These are phyloP conservation scores for Naganishia onofrii DNA, from an alignment of 768 basidiomycete genomes.

Conservation along the genomic window DNA sequence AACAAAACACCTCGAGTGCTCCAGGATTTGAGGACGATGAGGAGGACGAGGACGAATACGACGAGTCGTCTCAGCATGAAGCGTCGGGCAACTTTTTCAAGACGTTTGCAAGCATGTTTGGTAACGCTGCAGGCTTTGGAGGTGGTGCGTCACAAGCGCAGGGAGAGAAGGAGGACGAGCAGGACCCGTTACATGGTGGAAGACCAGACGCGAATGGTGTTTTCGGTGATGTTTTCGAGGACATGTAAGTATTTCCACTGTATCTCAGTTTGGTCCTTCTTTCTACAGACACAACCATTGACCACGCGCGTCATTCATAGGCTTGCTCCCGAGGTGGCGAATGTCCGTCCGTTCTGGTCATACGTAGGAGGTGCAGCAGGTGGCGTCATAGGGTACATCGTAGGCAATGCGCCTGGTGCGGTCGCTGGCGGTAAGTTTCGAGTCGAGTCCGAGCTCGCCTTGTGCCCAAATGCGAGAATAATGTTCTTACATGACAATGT, in stretches of 20 bases:
- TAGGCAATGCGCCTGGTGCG: slow-evolving; percentile 79
- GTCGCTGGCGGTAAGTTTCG: slow-evolving; percentile 65
- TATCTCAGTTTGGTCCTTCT: too few species aligned
- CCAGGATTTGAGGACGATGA: slow-evolving; percentile 17
- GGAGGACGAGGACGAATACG: slow-evolving; percentile 26
- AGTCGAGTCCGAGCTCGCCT: neutral
- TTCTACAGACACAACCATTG: too few species aligned
- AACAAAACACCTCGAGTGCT: neutral
- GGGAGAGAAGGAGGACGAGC: slow-evolving; percentile 30
- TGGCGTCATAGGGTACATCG: slow-evolving; percentile 60
- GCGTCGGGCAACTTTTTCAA: slow-evolving; percentile 73
- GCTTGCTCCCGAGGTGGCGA: slow-evolving; percentile 51
- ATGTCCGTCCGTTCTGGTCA: slow-evolving; percentile 50
- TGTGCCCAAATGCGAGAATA: neutral
- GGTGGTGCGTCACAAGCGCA: slow-evolving; percentile 2
- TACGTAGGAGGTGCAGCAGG: slow-evolving; percentile 56
- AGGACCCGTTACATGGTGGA: slow-evolving; percentile 31
- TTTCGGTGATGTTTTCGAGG: slow-evolving; percentile 88
- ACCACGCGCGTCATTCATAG: slow-evolving; percentile 30
- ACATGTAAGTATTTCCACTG: slow-evolving; percentile 58
- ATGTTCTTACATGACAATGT: neutral
- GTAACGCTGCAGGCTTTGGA: slow-evolving; percentile 49
- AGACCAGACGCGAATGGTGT: slow-evolving; percentile 74
- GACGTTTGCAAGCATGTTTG: slow-evolving; percentile 72
- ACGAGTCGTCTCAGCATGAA: slow-evolving; percentile 45